Evolutionary conservation across 352 stramenopile genomes (phyloP), one percentile per base, ranked within the genome.

Genomic region (Phytophthora megakarya): DNA sequence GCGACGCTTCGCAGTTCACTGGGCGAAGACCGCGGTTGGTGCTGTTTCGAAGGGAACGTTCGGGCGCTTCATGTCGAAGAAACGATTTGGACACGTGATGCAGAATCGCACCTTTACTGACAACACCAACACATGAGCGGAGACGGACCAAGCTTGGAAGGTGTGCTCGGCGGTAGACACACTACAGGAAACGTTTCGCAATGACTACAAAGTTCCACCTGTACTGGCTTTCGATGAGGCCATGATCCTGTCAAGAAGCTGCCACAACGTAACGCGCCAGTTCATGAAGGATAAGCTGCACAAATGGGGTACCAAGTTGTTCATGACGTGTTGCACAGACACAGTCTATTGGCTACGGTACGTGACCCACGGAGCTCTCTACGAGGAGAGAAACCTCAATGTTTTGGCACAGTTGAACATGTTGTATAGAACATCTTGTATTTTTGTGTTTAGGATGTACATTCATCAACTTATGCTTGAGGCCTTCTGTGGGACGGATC

Each of bases 241-340:
- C n/a, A 49, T 55, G 43, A 63, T 55, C 2, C 54, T 23, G 3
- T 54, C 22, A 5, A 0, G 54, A 16, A 63, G 54, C 35, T 22
- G 54, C 1, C 13, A 43, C 43, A 63, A 63, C 26, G 18, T 54
- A 1, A 63, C 44, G 1, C 16, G 54, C 1, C 43, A 55, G 23
- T 55, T 35, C 44, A 23, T 35, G 22, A 63, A 55, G 19, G 54
- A 55, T n/a, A n/a, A n/a, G n/a, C n/a, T 10, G 54, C n/a, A n/a
- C n/a, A n/a, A n/a, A n/a, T n/a, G n/a, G n/a, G n/a, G n/a, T 49
- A 58, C 56, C 3, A 65, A 65, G 56, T 0, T 65, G 9, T 58
- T 56, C n/a, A 44, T 64, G 45, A 64, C 44, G 5, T 64, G 56
- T 23, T 56, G 45, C 21, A 45, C 56, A 2, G 22, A 40, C 1